phyloP scores from a whole-genome alignment of 345 rosid species.

The Cardamine chenopodiifolia region DNA sequence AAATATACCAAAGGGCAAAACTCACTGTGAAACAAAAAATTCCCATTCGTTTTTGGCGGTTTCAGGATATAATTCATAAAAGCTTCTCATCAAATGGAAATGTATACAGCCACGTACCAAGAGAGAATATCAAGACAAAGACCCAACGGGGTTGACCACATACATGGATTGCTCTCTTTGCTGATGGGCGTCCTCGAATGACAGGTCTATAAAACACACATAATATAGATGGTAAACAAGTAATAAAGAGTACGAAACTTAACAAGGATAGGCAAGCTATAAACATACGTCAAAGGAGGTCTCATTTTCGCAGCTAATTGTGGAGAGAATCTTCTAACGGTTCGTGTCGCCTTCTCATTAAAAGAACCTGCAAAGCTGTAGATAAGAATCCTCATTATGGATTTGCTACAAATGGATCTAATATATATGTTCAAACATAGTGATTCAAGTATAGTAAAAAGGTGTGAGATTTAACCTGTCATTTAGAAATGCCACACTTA shows the following conservation, averaged over 20 bases:
- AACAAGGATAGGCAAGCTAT: neutral
- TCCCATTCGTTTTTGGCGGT: neutral
- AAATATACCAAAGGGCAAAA: constrained; percentile 78
- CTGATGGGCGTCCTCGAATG: constrained; percentile 90
- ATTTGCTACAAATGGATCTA: neutral
- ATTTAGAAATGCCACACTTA: constrained; percentile 78
- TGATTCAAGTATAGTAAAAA: neutral
- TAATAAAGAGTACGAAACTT: neutral
- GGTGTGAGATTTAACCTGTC: constrained; percentile 58
- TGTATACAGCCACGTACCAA: constrained; percentile 50
- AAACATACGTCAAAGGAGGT: constrained; percentile 78
- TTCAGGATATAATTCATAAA: neutral
- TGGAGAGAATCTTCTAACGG: constrained; percentile 88
- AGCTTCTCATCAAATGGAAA: neutral
- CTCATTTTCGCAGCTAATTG: constrained; percentile 96
- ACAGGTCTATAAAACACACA: constrained; percentile 64
- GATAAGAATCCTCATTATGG: constrained; percentile 25
- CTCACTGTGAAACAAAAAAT: constrained; percentile 52
- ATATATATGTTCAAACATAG: neutral
- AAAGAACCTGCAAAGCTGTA: constrained; percentile 96
- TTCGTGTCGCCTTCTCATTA: constrained; percentile 87
- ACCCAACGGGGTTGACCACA: constrained; percentile 96
- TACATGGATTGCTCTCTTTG: constrained; percentile 74
- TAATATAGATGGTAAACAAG: constrained; percentile 25
- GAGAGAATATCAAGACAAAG: constrained; percentile 70